Evolutionary conservation across 495 filamentous ascomycete species (phyloP).

Genomic region (Barbatosphaeria neglecta): DNA sequence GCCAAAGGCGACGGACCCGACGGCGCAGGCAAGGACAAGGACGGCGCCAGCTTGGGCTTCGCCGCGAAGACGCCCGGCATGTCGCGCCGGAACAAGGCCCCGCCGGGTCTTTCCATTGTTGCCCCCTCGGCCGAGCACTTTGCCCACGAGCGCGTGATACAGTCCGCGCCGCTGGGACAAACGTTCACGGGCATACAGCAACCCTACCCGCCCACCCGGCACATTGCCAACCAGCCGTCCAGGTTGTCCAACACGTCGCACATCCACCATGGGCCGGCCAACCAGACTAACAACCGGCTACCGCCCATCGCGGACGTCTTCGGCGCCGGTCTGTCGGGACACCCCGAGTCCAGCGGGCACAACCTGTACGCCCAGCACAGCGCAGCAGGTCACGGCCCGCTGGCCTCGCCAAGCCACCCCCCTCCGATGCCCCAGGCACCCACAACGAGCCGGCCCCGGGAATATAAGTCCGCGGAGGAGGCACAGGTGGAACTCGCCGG

Average conservation of each 20-base stretch:
- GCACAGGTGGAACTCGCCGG: conserved; percentile 81
- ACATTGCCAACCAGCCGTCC: conserved; percentile 74
- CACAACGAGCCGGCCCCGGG: conserved; percentile 52
- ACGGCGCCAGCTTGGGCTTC: conserved; percentile 41
- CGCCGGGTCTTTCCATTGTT: conserved; percentile 88
- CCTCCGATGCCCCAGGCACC: conserved; percentile 27
- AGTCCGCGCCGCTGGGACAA: conserved; percentile 91
- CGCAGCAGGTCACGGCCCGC: conserved; percentile 25
- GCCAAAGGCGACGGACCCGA: conserved; percentile 61
- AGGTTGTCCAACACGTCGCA: conserved; percentile 79
- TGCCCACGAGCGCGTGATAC: conserved; percentile 89
- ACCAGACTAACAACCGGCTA: conserved; percentile 82
- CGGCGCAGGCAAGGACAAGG: conserved; percentile 31
- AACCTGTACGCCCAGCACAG: conserved; percentile 26
- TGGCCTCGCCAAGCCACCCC: conserved; percentile 64
- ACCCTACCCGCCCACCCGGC: conserved; percentile 68
- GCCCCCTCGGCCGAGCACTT: conserved; percentile 93
- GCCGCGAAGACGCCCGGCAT: conserved; percentile 53
- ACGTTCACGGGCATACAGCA: conserved; percentile 87
- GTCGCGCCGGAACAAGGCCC: conserved; percentile 63
- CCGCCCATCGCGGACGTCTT: conserved; percentile 95
- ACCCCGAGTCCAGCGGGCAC: conserved; percentile 59
- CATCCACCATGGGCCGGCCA: conserved; percentile 82
- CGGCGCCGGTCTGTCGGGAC: conserved; percentile 65
- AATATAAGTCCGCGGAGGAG: conserved; percentile 93